Conservation (phyloP, 2,329 filamentous ascomycete genomes). For the Penicillium psychrosexuale region DNA sequence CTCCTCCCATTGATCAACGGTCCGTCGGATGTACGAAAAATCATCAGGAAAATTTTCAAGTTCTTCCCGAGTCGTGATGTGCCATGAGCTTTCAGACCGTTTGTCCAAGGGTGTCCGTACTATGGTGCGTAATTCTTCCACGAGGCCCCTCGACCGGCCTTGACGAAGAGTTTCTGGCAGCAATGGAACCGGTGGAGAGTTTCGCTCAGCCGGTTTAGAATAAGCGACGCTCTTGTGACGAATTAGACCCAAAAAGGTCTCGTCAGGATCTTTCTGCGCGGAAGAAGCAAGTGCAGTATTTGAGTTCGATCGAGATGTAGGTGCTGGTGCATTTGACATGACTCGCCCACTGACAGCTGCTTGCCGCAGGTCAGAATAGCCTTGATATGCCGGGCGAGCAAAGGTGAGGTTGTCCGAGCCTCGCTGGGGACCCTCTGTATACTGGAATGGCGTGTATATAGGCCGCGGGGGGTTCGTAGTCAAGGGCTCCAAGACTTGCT, state of each 20-base stretch:
- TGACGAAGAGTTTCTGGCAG: constrained; percentile 34
- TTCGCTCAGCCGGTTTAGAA: constrained; percentile 26
- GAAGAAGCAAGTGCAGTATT: constrained; percentile 19
- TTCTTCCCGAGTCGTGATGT: constrained; percentile 32
- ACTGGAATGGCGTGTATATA: constrained; percentile 47
- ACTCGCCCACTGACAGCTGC: constrained; percentile 45
- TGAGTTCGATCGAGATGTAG: constrained; percentile 16
- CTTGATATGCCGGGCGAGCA: constrained; percentile 45
- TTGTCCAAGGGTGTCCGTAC: constrained; percentile 34
- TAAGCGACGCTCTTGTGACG: constrained; percentile 47
- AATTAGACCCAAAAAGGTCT: constrained; percentile 49
- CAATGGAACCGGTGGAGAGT: constrained; percentile 25
- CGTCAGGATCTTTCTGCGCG: constrained; percentile 36
- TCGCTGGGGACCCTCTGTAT: constrained; percentile 43
- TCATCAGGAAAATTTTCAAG: constrained; percentile 40
- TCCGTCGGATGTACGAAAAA: constrained; percentile 44
- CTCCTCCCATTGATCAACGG: constrained; percentile 47
- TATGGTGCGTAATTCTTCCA: constrained; percentile 38
- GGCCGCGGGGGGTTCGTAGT: constrained; percentile 38
- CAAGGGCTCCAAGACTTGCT: constrained; percentile 29
- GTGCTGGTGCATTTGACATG: constrained; percentile 36
- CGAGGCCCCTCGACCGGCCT: constrained; percentile 23
- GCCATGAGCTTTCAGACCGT: constrained; percentile 34
- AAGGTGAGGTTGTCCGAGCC: constrained; percentile 40
- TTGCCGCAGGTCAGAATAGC: constrained; percentile 48